Base-by-base conservation (phyloP, 345 rosid genomes). In the Bruguiera gymnorhiza region DNA sequence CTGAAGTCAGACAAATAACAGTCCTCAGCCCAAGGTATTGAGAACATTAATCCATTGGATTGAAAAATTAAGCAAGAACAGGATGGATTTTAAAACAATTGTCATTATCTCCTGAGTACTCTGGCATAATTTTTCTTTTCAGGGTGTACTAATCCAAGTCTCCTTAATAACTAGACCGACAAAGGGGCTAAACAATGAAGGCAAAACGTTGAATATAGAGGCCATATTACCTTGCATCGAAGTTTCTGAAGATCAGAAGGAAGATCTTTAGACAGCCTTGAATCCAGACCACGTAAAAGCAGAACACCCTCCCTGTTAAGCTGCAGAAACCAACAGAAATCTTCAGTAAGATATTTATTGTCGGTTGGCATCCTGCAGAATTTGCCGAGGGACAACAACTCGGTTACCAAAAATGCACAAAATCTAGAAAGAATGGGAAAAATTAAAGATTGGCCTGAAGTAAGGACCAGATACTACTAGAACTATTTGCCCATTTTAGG, bases 161-260 rank as follows among this genome's bases (percentile, higher is more conserved):
- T 34, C 37, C 8, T 34, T 7, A 34, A 34, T 8, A 34, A 34
- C 37, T 34, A 34, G 37, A 34, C 37, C 9, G 2, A 34, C 37
- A 34, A 8, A 34, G 37, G 37, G 37, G 10, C 37, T 8, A 7
- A 7, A 34, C 37, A 34, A 34, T 34, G 37, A 34, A 34, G 9
- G 62, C 11, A 53, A 57, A 30, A 34, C 11, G 27, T 62, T 16
- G 30, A 39, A 29, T 10, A 9, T 6, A 55, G 15, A 50, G 27
- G 11, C 50, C 18, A 29, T 1, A 50, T 27, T 76, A 92, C 99
- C 94, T 95, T 95, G 85, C 99, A 95, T 34, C 94, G 89, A 8
- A 92, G 90, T 78, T 90, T 92, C 83, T 90, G 99, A 76, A 92
- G 94, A 85, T 95, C 98, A 31, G 93, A 78, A 30, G 97, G 94